Base-by-base conservation (phyloP, 2,329 filamentous ascomycete genomes). In the Chaetomium strumarium region DNA sequence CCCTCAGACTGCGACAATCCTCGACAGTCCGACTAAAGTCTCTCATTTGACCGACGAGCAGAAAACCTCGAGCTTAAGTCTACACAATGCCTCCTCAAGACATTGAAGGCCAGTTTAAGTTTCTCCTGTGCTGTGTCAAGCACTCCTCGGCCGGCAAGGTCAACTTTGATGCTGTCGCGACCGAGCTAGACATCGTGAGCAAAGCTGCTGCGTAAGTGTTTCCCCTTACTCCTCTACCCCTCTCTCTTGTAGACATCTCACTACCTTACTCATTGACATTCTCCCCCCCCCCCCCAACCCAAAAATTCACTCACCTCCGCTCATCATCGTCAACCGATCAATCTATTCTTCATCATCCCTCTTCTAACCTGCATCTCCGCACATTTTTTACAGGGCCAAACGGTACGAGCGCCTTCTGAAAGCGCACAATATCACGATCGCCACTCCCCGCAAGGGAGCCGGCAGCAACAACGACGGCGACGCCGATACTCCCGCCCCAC, bases 141-240 rank as follows among this genome's bases (percentile, higher is more conserved):
- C 69, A 83, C 66, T 77, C 80, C 10, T 74, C 69, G 61, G 75
- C 75, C 56, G 83, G 83, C 55, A 81, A 79, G 66, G 75, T 86
- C 6, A 79, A 88, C 62, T 88, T 86, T 59, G 69, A 67, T 6
- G 73, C 75, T 45, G 85, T 89, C n/a, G 81, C 82, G 11, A 70
- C 74, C 14, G 83, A 87, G 60, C 80, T 83, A 39, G 69, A 67
- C 19, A 85, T 88, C 36, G 74, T 84, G 33, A 74, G 70, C 66
- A 86, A 85, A 68, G 83, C 78, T 13, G 85, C 85, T 19, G 85
- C 84, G 85, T 88, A 76, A 75, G 84, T 78, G 16, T 6, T n/a
- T 14, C 52, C 19, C 14, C 24, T 31, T 13, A 9, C 12, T 20
- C 29, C 10, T 14, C 13, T 33, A 8, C 6, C 14, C 13, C 5